Base-by-base conservation (phyloP, 768 basidiomycete genomes). In the Epithele typhae region DNA sequence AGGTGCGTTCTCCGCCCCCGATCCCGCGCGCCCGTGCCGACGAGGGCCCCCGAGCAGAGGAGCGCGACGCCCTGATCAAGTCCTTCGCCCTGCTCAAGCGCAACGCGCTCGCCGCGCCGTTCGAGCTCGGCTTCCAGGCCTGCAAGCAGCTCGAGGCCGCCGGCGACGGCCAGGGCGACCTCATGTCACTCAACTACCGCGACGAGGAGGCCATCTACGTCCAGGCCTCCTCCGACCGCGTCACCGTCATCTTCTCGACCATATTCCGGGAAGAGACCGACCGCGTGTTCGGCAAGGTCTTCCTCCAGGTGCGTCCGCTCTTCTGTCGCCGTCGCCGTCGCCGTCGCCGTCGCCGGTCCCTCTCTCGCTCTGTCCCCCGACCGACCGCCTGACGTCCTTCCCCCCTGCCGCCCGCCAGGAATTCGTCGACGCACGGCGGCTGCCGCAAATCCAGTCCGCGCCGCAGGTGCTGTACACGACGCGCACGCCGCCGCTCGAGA, bases 161-260 rank as follows among this genome's bases (percentile, higher is more conserved):
- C 0, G 81, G 78, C 34, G 67, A 71, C 23, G 70, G 76, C 11
- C 79, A 80, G 40, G 91, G 90, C 21, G 86, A 95, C 33, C 69
- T 98, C 45, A 96, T 97, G 88, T 74, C 83, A 53, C 77, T 99
- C 46, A 88, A 92, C 64, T 98, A 98, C 67, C 84, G 96, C 38
- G 93, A 92, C 57, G 92, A 97, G 58, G 96, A 99, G 67, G 94
- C 91, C 17, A 94, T 99, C 64, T 98, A 92, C 62, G 78, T 99
- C 34, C 90, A 90, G 60, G 92, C 96, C 2, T 83, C 89, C 34
- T 78, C 82, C 37, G 96, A 99, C 73, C 87, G 96, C 51, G 95
- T 99, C 42, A 98, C 96, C 1, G 91, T 97, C 48, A 89, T 97
- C 61, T 98, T 99, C 70, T 93, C 90, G 3, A 99, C 96, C 17